Evolutionary conservation across 2,329 filamentous ascomycete species (phyloP).

Genomic region (Seiridium cupressi): DNA sequence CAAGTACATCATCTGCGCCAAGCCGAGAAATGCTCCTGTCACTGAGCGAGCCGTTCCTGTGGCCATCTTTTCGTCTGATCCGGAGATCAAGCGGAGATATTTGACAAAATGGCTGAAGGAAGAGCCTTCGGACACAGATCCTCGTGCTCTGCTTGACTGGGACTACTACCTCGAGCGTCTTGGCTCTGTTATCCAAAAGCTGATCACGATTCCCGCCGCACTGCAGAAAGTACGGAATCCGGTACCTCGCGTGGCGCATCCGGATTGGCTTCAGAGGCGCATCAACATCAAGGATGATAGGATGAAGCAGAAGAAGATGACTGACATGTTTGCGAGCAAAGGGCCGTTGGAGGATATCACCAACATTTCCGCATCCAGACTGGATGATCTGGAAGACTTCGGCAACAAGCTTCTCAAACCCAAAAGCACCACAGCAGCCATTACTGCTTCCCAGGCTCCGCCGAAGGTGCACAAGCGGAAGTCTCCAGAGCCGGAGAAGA

Average conservation of each 20-base stretch:
- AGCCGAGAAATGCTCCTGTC: slow-evolving; percentile 83
- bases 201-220: slow-evolving; percentile 97
- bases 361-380: slow-evolving; percentile 55
- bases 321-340: slow-evolving; percentile 74
- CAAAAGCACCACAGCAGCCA: slow-evolving; percentile 53
- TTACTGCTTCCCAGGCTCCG: slow-evolving; percentile 56
- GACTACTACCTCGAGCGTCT: slow-evolving; percentile 95
- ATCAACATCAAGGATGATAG: slow-evolving; percentile 96
- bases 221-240: slow-evolving; percentile 94
- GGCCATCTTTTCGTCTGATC: slow-evolving; percentile 94
- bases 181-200: slow-evolving; percentile 95
- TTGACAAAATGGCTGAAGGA: slow-evolving; percentile 95
- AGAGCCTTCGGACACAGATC: slow-evolving; percentile 87
- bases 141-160: slow-evolving; percentile 89
- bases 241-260: slow-evolving; percentile 88
- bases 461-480: slow-evolving; percentile 66
- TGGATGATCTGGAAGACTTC: slow-evolving; percentile 79
- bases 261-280: slow-evolving; percentile 91
- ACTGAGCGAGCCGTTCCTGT: slow-evolving; percentile 94
- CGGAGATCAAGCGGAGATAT: slow-evolving; percentile 82
- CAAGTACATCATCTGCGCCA: slow-evolving; percentile 96
- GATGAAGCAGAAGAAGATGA: slow-evolving; percentile 98
- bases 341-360: slow-evolving; percentile 72
- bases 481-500: slow-evolving; percentile 64
- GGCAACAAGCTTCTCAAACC: slow-evolving; percentile 66